Conservation (phyloP, 1,139 yeast species). For the Scheffersomyces lignicola region DNA sequence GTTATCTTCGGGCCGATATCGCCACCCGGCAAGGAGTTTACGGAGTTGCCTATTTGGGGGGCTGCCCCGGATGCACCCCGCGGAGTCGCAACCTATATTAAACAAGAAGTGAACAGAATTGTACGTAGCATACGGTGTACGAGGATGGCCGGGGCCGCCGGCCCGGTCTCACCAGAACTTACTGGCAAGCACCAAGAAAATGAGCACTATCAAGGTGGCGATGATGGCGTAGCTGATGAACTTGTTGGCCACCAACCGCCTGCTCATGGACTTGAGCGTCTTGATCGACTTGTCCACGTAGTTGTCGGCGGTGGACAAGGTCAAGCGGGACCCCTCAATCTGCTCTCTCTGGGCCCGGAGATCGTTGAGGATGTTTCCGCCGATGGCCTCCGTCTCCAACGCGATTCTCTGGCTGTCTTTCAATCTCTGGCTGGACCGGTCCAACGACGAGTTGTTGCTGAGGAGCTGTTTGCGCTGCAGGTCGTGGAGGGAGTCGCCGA, state of each 20-base stretch:
- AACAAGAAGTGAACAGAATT: too few species aligned
- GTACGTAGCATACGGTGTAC: too few species aligned
- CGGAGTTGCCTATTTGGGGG: too few species aligned
- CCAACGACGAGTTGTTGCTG: constrained; percentile 76
- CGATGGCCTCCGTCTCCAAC: constrained; percentile 86
- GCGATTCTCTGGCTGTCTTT: constrained; percentile 90
- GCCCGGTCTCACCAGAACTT: constrained; percentile 67
- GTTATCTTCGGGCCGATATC: too few species aligned
- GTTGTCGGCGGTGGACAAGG: constrained; percentile 85
- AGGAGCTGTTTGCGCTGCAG: constrained; percentile 82
- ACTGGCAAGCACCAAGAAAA: constrained; percentile 80
- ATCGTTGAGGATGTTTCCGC: constrained; percentile 87
- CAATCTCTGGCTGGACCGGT: constrained; percentile 78
- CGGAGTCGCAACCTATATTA: too few species aligned
- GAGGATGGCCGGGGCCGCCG: too few species aligned
- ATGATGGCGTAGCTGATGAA: constrained; percentile 94
- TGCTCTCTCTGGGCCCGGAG: constrained; percentile 94
- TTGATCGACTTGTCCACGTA: constrained; percentile 88
- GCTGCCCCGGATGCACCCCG: too few species aligned
- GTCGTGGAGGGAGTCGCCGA: constrained; percentile 45
- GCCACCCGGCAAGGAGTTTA: too few species aligned
- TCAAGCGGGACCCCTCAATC: constrained; percentile 76
- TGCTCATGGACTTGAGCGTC: constrained; percentile 87
- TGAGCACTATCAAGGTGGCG: constrained; percentile 76
- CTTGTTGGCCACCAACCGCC: constrained; percentile 93